phyloP scores from a whole-genome alignment of 148 eudicot species.

The Rhododendron griersonianum region DNA sequence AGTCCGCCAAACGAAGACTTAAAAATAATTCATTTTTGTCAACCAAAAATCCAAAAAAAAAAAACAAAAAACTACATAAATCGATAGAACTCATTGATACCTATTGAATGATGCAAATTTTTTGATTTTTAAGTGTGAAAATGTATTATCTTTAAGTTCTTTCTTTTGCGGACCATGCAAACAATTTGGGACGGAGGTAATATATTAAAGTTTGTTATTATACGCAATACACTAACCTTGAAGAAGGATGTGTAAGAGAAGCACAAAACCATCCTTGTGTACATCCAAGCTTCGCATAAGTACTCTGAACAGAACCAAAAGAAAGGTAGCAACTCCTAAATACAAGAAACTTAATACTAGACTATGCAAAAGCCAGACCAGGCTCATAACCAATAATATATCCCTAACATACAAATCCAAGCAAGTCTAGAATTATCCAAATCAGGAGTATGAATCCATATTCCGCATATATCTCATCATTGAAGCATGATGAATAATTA shows the following conservation, averaged over 20 bases:
- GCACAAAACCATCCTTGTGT: constrained; percentile 89
- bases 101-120: neutral
- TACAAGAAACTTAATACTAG: neutral
- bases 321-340: constrained; percentile 1
- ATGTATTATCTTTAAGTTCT: neutral
- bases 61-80: too few relatives aligned
- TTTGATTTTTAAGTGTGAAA: too few relatives aligned
- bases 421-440: neutral
- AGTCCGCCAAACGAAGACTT: too few relatives aligned
- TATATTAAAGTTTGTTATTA: neutral
- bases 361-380: neutral
- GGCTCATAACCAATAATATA: neutral
- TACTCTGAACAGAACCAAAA: constrained; percentile 37
- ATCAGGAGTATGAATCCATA: neutral
- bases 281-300: constrained; percentile 83
- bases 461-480: neutral
- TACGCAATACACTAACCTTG: constrained; percentile 47
- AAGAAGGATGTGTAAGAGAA: constrained; percentile 65
- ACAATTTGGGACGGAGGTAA: neutral
- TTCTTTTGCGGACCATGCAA: neutral
- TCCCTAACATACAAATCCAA: neutral
- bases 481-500: neutral
- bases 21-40: too few relatives aligned
- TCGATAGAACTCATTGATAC: neutral
- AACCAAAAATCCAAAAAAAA: too few relatives aligned